These are phyloP conservation scores for Backusella morwellensis DNA, from an alignment of 192 early-diverging fungal species.

Conservation along the genomic window DNA sequence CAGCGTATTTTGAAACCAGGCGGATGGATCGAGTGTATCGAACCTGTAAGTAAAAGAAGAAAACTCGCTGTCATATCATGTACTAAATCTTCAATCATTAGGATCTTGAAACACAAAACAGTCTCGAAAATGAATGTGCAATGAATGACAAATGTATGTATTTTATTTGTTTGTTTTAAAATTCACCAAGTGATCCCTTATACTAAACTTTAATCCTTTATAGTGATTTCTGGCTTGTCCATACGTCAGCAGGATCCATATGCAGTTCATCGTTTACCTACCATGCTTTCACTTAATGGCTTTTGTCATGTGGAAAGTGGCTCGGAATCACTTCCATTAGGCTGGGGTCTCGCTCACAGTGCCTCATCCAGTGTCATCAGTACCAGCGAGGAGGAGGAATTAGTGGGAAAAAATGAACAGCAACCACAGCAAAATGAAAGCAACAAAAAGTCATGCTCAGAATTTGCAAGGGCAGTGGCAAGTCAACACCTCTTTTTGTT, in stretches of 20 bases:
- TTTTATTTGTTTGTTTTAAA: constrained; percentile 7
- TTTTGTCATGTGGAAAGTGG: constrained; percentile 27
- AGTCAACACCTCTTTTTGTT: constrained; percentile 22
- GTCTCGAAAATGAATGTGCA: constrained; percentile 18
- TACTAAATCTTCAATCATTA: neutral
- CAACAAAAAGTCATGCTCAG: constrained; percentile 13
- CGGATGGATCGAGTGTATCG: constrained; percentile 49
- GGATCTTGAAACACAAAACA: constrained; percentile 32
- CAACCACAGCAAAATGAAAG: neutral
- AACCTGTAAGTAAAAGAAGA: constrained; percentile 22
- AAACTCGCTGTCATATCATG: neutral
- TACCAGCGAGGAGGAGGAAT: neutral
- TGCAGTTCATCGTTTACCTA: constrained; percentile 25
- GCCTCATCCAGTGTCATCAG: neutral
- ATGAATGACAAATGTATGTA: constrained; percentile 32
- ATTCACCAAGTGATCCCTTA: neutral
- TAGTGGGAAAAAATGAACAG: neutral
- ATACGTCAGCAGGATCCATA: constrained; percentile 34
- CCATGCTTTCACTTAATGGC: constrained; percentile 27
- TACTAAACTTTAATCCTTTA: neutral
- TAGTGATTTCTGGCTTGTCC: constrained; percentile 23
- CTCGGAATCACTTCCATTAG: constrained; percentile 27
- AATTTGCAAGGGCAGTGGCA: constrained; percentile 24
- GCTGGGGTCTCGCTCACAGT: constrained; percentile 24
- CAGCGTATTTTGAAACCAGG: constrained; percentile 52